Percentiles rank a stretch among this genome's conserved stretches.
phyloP scores from a whole-genome alignment of 140 eudicot genomes.

The Oenanthe javanica region DNA sequence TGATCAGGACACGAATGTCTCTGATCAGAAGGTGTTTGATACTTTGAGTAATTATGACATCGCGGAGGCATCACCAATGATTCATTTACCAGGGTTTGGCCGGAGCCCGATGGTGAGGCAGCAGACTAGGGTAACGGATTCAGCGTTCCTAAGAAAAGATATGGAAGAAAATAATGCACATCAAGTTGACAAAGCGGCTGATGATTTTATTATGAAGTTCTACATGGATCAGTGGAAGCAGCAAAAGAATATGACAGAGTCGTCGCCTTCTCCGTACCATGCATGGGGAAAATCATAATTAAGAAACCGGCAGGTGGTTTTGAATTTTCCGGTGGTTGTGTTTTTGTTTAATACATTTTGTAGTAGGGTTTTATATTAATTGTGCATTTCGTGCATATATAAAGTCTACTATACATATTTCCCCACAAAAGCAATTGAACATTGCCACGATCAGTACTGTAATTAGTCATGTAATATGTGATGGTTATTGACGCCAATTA shows the following conservation, averaged over 20 bases:
- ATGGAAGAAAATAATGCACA: slow-evolving; percentile 22
- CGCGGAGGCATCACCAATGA: slow-evolving; percentile 39
- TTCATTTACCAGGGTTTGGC: slow-evolving; percentile 55
- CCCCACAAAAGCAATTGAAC: background rate
- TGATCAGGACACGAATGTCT: slow-evolving; percentile 4
- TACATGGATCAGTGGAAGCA: slow-evolving; percentile 46
- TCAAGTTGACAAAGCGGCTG: slow-evolving; percentile 71
- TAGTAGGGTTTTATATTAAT: background rate
- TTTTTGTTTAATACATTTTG: background rate
- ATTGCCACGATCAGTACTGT: background rate
- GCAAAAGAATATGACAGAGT: slow-evolving; percentile 45
- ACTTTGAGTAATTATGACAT: slow-evolving; percentile 29
- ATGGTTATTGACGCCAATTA: background rate
- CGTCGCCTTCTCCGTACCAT: slow-evolving; percentile 43
- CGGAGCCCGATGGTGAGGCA: slow-evolving; percentile 47
- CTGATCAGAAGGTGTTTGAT: slow-evolving; percentile 38
- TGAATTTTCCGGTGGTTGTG: background rate
- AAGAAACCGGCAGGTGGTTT: background rate
- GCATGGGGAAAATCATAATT: slow-evolving; percentile 24
- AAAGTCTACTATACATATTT: background rate
- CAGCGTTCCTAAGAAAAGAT: slow-evolving; percentile 54
- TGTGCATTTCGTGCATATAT: background rate
- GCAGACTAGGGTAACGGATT: slow-evolving; percentile 74
- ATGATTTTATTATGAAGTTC: slow-evolving; percentile 69
- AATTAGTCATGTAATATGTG: slow-evolving; percentile 1